These are phyloP conservation scores for Secale cereale DNA, from an alignment of 176 grass and related monocot species.

Conservation along the genomic window DNA sequence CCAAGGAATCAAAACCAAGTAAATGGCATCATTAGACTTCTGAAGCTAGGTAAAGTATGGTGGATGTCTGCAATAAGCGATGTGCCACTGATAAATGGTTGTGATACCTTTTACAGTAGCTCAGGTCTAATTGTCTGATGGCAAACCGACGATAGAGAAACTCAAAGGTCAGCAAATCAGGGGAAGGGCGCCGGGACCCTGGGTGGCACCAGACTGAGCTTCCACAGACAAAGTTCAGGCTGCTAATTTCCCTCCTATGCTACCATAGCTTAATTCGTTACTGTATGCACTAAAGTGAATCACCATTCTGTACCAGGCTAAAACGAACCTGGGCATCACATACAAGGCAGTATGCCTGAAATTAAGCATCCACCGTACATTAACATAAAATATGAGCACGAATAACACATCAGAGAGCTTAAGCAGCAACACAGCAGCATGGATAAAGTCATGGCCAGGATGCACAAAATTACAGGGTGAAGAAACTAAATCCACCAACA, in stretches of 20 bases:
- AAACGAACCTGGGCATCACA: background rate
- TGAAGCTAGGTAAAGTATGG: background rate
- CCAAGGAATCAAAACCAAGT: background rate
- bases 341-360: background rate
- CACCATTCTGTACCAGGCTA: background rate
- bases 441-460: background rate
- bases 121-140: background rate
- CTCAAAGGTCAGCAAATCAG: background rate
- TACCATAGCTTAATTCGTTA: background rate
- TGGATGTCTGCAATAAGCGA: background rate
- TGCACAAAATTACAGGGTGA: background rate
- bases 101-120: background rate
- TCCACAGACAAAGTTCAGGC: background rate
- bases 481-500: background rate
- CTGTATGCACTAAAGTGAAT: background rate
- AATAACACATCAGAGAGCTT: background rate
- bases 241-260: background rate
- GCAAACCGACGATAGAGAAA: background rate
- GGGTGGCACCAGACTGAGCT: background rate
- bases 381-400: background rate
- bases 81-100: background rate
- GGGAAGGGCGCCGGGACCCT: background rate
- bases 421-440: background rate
- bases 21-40: background rate
- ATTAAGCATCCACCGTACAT: background rate